Conservation (phyloP, 768 basidiomycete species). For the Termitomyces sp. region DNA sequence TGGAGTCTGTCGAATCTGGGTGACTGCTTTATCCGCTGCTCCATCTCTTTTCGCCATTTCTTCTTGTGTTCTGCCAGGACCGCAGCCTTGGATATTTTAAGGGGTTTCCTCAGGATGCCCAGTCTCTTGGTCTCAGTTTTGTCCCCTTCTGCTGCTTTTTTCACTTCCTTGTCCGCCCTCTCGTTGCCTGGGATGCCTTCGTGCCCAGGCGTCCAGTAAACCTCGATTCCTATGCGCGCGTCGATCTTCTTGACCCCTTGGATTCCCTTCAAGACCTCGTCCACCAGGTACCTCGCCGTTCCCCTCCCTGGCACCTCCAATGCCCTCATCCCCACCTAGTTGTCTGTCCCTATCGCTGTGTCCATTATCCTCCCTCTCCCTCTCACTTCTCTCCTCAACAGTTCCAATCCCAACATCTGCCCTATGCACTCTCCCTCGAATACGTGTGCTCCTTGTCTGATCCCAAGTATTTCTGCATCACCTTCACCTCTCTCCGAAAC, state of each 20-base stretch:
- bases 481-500: neutral
- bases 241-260: neutral
- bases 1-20: too few relatives aligned
- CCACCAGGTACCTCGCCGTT: constrained; percentile 6
- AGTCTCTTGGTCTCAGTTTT: too few relatives aligned
- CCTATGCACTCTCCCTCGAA: neutral
- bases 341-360: constrained; percentile 5
- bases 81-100: too few relatives aligned
- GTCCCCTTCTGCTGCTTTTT: neutral
- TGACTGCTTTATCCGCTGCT: too few relatives aligned
- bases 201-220: neutral
- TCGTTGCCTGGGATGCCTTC: neutral
- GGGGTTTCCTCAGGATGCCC: too few relatives aligned
- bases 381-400: constrained; percentile 14
- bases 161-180: neutral
- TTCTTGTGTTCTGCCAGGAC: too few relatives aligned
- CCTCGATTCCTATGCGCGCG: neutral
- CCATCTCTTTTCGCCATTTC: too few relatives aligned
- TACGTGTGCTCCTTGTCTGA: constrained; percentile 10
- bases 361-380: neutral
- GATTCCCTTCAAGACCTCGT: neutral
- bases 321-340: constrained; percentile 9
- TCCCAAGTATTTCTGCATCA: constrained; percentile 17
- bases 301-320: neutral
- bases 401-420: constrained; percentile 19